Conservation (phyloP, 2,329 filamentous ascomycete genomes). For the Ilyonectria sp. region DNA sequence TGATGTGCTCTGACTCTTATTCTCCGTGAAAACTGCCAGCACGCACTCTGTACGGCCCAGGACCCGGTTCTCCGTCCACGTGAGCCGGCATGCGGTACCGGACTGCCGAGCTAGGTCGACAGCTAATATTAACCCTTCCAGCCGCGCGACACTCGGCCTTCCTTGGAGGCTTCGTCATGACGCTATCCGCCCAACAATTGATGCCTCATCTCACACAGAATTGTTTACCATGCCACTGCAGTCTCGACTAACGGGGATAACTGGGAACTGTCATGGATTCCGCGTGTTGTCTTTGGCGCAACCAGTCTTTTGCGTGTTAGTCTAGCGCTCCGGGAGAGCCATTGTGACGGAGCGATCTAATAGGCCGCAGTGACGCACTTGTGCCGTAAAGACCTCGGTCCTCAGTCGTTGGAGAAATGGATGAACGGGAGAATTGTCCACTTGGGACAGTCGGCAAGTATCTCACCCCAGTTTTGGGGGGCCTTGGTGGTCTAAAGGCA, state of each 20-base stretch:
- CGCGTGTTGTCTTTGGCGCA: neutral
- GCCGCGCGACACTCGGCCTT: conserved; percentile 2
- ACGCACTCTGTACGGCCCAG: neutral
- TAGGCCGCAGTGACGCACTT: neutral
- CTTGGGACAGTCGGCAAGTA: neutral
- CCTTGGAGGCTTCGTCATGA: neutral
- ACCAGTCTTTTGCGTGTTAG: neutral
- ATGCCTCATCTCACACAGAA: neutral
- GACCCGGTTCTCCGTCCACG: neutral
- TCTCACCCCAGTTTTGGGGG: neutral
- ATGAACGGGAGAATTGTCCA: neutral
- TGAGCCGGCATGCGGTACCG: neutral
- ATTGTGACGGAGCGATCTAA: neutral
- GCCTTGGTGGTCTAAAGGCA: neutral
- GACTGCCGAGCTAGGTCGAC: conserved; percentile 15
- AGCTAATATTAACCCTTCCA: conserved; percentile 9
- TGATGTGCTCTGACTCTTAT: neutral
- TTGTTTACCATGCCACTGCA: neutral
- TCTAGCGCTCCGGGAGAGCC: conserved; percentile 4
- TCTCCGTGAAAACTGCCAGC: neutral
- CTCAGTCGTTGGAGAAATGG: neutral
- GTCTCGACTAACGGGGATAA: neutral
- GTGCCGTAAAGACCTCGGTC: conserved; percentile 15
- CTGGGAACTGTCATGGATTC: neutral
- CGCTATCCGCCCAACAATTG: neutral